Base-by-base conservation (phyloP, 2,329 filamentous ascomycete species). In the Neonectria magnoliae region DNA sequence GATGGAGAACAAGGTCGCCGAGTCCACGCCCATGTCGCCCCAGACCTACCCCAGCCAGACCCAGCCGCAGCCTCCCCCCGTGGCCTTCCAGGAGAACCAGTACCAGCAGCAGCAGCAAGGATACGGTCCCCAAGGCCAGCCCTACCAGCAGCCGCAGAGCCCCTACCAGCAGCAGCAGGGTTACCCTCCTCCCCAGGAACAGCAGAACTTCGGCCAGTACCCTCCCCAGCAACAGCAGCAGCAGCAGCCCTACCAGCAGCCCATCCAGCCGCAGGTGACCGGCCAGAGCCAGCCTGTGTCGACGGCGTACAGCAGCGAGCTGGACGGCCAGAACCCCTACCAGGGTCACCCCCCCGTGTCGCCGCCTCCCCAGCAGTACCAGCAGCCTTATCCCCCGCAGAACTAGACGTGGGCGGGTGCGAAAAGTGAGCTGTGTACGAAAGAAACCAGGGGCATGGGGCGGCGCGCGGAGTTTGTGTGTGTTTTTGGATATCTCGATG, bases 1-100 rank as follows among this genome's bases (percentile, higher is more conserved):
- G 65, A 77, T 78, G 75, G 78, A 81, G 69, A 67, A 65, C 66
- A 80, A 79, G 73, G 53, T 68, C 11, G 69, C 73, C 9, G 72
- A 75, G 68, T 47, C 70, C 2, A 69, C 68, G 36, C 70, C 74
- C 31, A 64, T 69, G 56, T 45, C 62, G 13, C 62, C 72, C 42
- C 68, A 73, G 22, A 55, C 68, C 27, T 71, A 71, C 50, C 62
- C 66, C 38, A 57, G 65, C 47, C 68, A 72, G 18, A 69, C 60
- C 7, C 67, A 70, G 64, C 42, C 50, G 2, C 65, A 68, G 63
- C 36, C 50, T 4, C 65, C 62, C 45, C 64, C 63, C 18, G 52
- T 65, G 5, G 63, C 67, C 51, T 62, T 59, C 53, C 67, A 58
- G 51, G 55, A 62, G 52, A 59, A 64, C 11, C 55, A 73, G 52